phyloP scores from a whole-genome alignment of 768 basidiomycete genomes.

The Baorangia bicolor region DNA sequence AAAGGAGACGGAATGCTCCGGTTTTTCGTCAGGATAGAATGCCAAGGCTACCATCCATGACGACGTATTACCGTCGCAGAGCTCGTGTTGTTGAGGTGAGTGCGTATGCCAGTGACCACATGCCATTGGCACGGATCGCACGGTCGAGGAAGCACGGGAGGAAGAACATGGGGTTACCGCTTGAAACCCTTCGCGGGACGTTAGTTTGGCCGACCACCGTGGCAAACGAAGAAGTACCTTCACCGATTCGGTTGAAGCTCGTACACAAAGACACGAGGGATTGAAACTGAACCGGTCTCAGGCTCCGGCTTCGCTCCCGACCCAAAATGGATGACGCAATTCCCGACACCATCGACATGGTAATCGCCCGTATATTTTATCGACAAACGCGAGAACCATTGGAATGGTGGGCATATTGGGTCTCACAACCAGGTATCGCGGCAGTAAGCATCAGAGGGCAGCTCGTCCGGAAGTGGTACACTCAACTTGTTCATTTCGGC shows the following conservation, averaged over 20 bases:
- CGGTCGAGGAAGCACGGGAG: neutral
- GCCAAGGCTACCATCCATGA: neutral
- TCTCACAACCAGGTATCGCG: neutral
- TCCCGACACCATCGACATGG: neutral
- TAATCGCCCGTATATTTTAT: neutral
- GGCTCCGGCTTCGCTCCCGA: neutral
- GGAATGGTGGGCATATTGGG: neutral
- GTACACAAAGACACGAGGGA: neutral
- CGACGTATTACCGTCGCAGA: neutral
- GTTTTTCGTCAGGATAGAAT: neutral
- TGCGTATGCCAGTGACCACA: neutral
- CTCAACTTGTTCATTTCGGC: neutral
- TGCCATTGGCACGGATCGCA: constrained; percentile 1
- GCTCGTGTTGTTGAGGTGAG: too few species aligned
- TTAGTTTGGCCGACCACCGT: neutral
- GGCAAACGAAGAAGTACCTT: neutral
- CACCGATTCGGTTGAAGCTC: neutral
- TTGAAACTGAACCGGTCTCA: neutral
- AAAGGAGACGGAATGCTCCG: neutral
- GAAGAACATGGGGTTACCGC: neutral
- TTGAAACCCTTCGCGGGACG: constrained; percentile 12
- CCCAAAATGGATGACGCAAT: neutral
- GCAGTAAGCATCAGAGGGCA: neutral
- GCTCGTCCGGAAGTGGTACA: neutral
- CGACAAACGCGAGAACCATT: neutral